These are phyloP conservation scores for Calonectria honghensis DNA, from an alignment of 2,329 filamentous ascomycete species.

Conservation along the genomic window DNA sequence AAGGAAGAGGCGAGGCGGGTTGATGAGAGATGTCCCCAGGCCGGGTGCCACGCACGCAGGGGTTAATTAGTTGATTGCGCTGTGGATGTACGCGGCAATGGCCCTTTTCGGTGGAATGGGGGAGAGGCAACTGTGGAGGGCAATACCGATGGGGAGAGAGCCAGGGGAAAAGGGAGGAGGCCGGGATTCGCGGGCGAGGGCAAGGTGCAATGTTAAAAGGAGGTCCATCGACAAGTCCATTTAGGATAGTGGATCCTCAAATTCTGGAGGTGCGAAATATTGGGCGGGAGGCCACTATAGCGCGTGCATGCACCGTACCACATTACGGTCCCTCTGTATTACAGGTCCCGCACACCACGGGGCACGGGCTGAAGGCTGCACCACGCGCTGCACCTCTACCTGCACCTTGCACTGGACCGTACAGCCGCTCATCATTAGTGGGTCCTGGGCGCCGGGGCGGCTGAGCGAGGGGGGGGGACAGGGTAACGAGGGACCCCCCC, in stretches of 20 bases:
- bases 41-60: constrained; percentile 11
- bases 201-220: constrained; percentile 50
- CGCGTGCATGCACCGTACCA: constrained; percentile 27
- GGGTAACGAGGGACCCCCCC: background rate
- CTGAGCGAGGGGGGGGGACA: constrained; percentile 2
- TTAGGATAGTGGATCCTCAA: constrained; percentile 50
- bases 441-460: constrained; percentile 12
- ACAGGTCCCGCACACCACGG: constrained; percentile 6
- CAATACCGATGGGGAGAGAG: constrained; percentile 4
- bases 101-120: constrained; percentile 23
- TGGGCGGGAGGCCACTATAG: constrained; percentile 28
- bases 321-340: constrained; percentile 20
- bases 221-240: constrained; percentile 51
- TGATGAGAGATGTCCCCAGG: constrained; percentile 5
- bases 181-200: constrained; percentile 41
- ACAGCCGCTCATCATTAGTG: constrained; percentile 33
- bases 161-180: constrained; percentile 43
- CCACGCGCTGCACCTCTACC: constrained; percentile 9
- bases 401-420: constrained; percentile 17
- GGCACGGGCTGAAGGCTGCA: constrained; percentile 19
- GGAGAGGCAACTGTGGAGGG: background rate
- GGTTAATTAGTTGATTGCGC: constrained; percentile 18
- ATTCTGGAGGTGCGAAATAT: constrained; percentile 42
- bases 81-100: constrained; percentile 23
- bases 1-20: constrained; percentile 34